These are phyloP conservation scores for Gloeophyllum trabeum DNA, from an alignment of 768 basidiomycete genomes.

Conservation along the genomic window DNA sequence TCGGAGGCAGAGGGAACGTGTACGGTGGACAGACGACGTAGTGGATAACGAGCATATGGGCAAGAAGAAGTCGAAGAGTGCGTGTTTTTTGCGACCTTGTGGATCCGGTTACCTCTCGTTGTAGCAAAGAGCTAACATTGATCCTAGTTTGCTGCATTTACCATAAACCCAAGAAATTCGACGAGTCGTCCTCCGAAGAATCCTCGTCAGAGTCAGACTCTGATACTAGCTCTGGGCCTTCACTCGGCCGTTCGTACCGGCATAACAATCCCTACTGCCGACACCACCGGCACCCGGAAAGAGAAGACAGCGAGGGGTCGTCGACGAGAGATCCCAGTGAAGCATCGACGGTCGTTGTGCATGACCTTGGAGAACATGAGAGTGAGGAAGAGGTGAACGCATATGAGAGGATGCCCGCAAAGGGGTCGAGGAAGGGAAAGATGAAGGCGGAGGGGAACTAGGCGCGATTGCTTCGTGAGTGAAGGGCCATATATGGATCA, in stretches of 20 bases:
- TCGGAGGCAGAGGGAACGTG: constrained; percentile 35
- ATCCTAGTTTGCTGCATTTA: constrained; percentile 90
- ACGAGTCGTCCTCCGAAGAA: constrained; percentile 66
- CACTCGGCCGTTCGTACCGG: constrained; percentile 6
- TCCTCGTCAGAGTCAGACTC: constrained; percentile 42
- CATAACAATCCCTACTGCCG: constrained; percentile 4
- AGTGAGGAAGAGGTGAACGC: constrained; percentile 17
- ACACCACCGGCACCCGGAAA: constrained; percentile 2
- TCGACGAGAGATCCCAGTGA: constrained; percentile 8
- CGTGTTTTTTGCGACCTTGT: constrained; percentile 16
- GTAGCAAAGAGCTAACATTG: background rate
- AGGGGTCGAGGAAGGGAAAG: constrained; percentile 11
- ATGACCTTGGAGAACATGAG: constrained; percentile 13
- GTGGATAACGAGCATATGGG: constrained; percentile 88
- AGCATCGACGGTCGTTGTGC: constrained; percentile 10
- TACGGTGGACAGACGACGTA: constrained; percentile 78
- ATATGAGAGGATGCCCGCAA: constrained; percentile 20
- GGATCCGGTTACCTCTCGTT: background rate
- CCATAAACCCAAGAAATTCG: constrained; percentile 68
- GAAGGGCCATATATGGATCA: background rate
- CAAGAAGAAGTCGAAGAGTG: constrained; percentile 90
- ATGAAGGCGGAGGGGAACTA: constrained; percentile 10
- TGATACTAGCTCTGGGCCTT: constrained; percentile 11
- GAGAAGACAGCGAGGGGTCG: constrained; percentile 6
- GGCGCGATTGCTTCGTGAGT: background rate